A percentile compares a stretch with the other conserved stretches of the same genome.
Conservation (phyloP, 1,139 yeast genomes). For the Candida sojae region DNA sequence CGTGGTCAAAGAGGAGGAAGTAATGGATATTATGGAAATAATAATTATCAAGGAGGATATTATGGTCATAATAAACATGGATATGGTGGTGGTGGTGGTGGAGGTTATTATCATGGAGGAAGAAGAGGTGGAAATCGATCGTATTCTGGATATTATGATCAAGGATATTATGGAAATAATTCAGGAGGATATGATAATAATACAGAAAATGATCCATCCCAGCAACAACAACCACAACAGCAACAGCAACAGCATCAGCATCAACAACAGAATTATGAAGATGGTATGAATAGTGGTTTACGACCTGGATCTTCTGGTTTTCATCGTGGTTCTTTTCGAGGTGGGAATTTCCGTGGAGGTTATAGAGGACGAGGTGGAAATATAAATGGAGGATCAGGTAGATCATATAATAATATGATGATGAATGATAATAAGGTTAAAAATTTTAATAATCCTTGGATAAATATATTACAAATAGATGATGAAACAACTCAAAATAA, state of each 20-base stretch:
- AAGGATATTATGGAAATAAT: slow-evolving; percentile 1
- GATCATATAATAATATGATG: slow-evolving; percentile 12
- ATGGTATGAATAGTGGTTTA: background rate
- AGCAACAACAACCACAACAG: background rate
- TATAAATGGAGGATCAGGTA: slow-evolving; percentile 2
- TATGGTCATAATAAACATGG: slow-evolving; percentile 1
- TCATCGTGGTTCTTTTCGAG: slow-evolving; percentile 5
- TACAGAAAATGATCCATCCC: background rate
- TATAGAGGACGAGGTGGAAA: slow-evolving; percentile 11
- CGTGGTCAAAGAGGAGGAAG: slow-evolving; percentile 11
- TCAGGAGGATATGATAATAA: background rate
- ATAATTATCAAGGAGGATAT: slow-evolving; percentile 5
- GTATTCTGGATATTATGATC: slow-evolving; percentile 2
- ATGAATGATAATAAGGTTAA: slow-evolving; percentile 14
- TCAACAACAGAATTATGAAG: background rate
- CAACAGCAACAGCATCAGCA: background rate
- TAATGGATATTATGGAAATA: slow-evolving; percentile 8
- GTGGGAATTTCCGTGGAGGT: slow-evolving; percentile 8
- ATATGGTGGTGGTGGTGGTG: slow-evolving; percentile 5
- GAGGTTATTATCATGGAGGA: slow-evolving; percentile 1
- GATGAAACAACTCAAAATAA: slow-evolving; percentile 22
- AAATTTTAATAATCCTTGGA: slow-evolving; percentile 31
- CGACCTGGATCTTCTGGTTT: slow-evolving; percentile 2
- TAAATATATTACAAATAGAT: slow-evolving; percentile 23
- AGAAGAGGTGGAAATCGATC: slow-evolving; percentile 6